phyloP scores from a whole-genome alignment of 2,329 filamentous ascomycete genomes.

The Ceratocystis eucalypticola region DNA sequence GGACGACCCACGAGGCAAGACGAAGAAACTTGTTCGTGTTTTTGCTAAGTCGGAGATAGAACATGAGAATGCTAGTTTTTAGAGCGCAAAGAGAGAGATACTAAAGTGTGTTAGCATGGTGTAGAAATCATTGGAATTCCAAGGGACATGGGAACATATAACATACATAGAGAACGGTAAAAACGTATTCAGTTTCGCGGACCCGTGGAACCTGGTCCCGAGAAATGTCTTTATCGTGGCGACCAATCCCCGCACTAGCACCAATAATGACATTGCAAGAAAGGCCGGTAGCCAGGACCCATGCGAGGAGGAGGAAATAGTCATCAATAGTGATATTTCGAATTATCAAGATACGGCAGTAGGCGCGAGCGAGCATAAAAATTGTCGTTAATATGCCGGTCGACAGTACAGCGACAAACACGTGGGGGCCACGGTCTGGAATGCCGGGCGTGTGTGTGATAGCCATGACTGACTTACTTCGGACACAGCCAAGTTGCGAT shows the following conservation, averaged over 20 bases:
- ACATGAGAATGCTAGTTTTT: constrained; percentile 84
- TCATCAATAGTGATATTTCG: constrained; percentile 62
- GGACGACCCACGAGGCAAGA: constrained; percentile 65
- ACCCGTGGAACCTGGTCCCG: constrained; percentile 34
- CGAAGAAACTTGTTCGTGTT: constrained; percentile 64
- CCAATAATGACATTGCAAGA: constrained; percentile 54
- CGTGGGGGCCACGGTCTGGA: constrained; percentile 42
- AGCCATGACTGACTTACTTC: constrained; percentile 1
- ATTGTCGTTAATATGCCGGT: constrained; percentile 56
- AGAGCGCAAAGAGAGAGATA: constrained; percentile 83
- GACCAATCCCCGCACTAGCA: constrained; percentile 52
- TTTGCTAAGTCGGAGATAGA: constrained; percentile 72
- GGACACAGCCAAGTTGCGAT: neutral
- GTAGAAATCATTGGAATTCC: neutral
- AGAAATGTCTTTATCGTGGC: constrained; percentile 49
- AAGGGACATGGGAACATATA: neutral
- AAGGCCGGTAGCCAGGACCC: constrained; percentile 56
- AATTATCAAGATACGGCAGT: constrained; percentile 61
- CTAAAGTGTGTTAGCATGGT: constrained; percentile 28
- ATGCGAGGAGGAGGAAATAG: constrained; percentile 66
- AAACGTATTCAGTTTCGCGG: constrained; percentile 48
- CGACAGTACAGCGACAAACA: constrained; percentile 56
- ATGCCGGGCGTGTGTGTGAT: constrained; percentile 20
- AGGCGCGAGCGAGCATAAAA: constrained; percentile 61
- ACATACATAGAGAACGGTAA: constrained; percentile 49